Conservation (phyloP, 495 filamentous ascomycete genomes). For the Penicillium psychrofluorescens region DNA sequence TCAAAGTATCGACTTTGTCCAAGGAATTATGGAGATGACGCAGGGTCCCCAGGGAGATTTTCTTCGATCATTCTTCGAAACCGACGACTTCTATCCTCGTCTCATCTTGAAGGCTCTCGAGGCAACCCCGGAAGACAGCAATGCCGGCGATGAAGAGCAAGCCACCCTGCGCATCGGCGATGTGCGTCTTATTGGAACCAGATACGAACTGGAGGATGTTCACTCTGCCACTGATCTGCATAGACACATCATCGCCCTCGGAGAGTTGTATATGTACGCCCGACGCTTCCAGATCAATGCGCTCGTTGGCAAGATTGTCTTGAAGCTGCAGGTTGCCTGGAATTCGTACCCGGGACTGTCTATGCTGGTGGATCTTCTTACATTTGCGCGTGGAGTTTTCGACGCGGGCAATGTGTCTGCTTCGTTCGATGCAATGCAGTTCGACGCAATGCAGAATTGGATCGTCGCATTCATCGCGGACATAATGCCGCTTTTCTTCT, state of each 20-base stretch:
- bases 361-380: conserved; percentile 5
- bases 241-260: conserved; percentile 1
- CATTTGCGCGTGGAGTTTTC: not conserved
- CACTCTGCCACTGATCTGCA: not conserved
- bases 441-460: conserved; percentile 13
- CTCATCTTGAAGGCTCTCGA: not conserved
- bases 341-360: conserved; percentile 12
- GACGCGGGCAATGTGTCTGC: not conserved
- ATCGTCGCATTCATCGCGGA: conserved; percentile 14
- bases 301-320: conserved; percentile 2
- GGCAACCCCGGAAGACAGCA: not conserved
- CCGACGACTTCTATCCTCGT: conserved; percentile 2
- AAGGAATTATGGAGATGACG: not conserved
- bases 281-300: not conserved
- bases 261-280: conserved; percentile 5
- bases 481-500: conserved; percentile 2
- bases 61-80: not conserved
- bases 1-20: not conserved
- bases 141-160: too few relatives aligned
- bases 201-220: not conserved
- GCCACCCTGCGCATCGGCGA: too few relatives aligned
- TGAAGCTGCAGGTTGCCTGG: conserved; percentile 18
- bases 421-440: conserved; percentile 5
- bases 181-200: not conserved
- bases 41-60: too few relatives aligned